Conservation (phyloP, 805 yeast genomes). For the Wickerhamiella hasegawae region DNA sequence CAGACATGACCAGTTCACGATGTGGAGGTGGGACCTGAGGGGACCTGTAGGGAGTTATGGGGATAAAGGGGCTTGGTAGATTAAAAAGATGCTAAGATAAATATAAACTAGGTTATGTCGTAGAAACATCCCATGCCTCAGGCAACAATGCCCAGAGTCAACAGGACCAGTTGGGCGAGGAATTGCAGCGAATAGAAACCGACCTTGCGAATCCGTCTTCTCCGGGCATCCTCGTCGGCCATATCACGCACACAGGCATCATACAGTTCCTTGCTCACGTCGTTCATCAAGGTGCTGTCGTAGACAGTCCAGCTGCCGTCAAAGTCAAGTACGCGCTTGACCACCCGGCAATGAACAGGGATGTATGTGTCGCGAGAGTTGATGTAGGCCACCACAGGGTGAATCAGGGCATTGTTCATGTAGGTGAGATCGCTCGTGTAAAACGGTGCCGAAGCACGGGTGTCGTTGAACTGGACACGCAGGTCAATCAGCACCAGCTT, state of each 20-base stretch:
- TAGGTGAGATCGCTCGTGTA: slow-evolving; percentile 80
- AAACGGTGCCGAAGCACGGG: slow-evolving; percentile 77
- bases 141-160: slow-evolving; percentile 67
- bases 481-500: slow-evolving; percentile 63
- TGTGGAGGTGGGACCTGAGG: no score
- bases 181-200: slow-evolving; percentile 89
- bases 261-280: slow-evolving; percentile 74
- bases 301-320: slow-evolving; percentile 95
- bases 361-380: slow-evolving; percentile 80
- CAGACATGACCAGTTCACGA: no score
- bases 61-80: no score
- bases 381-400: slow-evolving; percentile 93
- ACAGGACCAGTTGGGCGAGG: slow-evolving; percentile 60
- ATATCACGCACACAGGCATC: slow-evolving; percentile 82
- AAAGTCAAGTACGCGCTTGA: slow-evolving; percentile 66
- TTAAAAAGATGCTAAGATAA: no score
- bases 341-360: slow-evolving; percentile 69
- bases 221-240: slow-evolving; percentile 66
- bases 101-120: no score
- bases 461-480: slow-evolving; percentile 65
- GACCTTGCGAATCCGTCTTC: slow-evolving; percentile 59
- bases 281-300: slow-evolving; percentile 83
- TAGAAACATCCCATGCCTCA: no score
- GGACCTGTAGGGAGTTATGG: no score
- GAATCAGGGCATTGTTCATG: slow-evolving; percentile 74